A percentile compares a stretch with the other conserved stretches of the same genome.
These are phyloP conservation scores for Apiospora phragmitis DNA, from an alignment of 2,329 filamentous ascomycete species.

Conservation along the genomic window DNA sequence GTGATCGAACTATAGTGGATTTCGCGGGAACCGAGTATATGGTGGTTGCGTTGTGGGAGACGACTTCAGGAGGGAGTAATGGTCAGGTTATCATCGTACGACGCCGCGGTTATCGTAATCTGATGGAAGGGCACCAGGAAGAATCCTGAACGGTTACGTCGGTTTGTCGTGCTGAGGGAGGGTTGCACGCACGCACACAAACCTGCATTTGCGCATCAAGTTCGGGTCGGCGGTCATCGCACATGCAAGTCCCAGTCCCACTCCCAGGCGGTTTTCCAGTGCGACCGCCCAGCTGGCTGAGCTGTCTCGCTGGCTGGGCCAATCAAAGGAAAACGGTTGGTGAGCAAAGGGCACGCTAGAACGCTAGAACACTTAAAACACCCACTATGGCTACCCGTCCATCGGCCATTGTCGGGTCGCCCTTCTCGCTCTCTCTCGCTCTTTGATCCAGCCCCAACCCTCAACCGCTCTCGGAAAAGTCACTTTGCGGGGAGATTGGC, in stretches of 20 bases:
- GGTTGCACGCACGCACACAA: not conserved
- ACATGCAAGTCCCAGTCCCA: not conserved
- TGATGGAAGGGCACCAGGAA: not conserved
- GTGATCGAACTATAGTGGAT: not conserved
- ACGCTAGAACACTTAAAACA: not conserved
- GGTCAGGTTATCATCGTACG: not conserved
- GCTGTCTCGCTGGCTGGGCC: not conserved
- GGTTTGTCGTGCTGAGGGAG: not conserved
- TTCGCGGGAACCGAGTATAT: constrained; percentile 1
- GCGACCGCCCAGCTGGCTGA: not conserved
- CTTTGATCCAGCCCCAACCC: not conserved
- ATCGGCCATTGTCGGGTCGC: constrained; percentile 2
- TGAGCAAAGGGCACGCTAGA: not conserved
- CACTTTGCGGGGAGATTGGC: not conserved
- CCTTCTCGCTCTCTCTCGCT: not conserved
- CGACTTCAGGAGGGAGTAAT: not conserved
- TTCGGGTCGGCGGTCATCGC: not conserved
- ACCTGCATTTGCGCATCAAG: not conserved
- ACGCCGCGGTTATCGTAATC: not conserved
- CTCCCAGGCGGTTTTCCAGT: not conserved
- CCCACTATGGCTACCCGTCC: not conserved
- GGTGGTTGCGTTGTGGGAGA: not conserved
- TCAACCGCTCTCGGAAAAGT: not conserved
- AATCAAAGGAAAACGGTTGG: not conserved
- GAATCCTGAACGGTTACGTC: not conserved